A percentile compares a stretch with the other conserved stretches of the same genome.
Evolutionary conservation across 306 rosid species (phyloP).

Genomic region (Vicia sativa): DNA sequence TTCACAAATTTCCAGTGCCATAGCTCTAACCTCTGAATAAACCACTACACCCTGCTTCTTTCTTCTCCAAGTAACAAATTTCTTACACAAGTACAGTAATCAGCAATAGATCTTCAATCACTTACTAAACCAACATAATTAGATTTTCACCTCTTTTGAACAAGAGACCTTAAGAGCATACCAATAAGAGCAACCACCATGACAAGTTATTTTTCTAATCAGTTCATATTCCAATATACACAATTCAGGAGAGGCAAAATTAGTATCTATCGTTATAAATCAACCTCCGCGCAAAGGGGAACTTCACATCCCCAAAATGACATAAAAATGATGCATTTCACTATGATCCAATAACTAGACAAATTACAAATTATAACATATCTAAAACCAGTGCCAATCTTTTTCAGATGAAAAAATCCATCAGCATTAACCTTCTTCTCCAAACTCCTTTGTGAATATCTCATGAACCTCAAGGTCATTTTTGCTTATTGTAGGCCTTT

Average conservation of each 20-base stretch:
- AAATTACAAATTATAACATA: slow-evolving; percentile 51
- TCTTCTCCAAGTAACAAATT: no score
- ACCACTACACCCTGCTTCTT: no score
- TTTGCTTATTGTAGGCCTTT: slow-evolving; percentile 98
- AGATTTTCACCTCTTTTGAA: no score
- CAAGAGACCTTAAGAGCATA: slow-evolving; percentile 1
- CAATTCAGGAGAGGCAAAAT: slow-evolving; percentile 51
- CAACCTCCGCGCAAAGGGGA: slow-evolving; percentile 51
- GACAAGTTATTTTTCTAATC: slow-evolving; percentile 41
- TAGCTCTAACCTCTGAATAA: no score
- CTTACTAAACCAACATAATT: no score
- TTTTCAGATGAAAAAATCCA: slow-evolving; percentile 42
- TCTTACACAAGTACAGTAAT: no score
- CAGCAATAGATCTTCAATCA: no score
- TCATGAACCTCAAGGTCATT: slow-evolving; percentile 86
- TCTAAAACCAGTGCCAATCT: slow-evolving; percentile 40
- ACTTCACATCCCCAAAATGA: slow-evolving; percentile 46
- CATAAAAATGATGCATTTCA: slow-evolving; percentile 45
- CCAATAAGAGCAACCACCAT: slow-evolving; percentile 25
- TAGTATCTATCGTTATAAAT: slow-evolving; percentile 48
- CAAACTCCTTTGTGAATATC: slow-evolving; percentile 94
- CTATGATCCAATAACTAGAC: slow-evolving; percentile 46
- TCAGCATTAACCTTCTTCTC: slow-evolving; percentile 83
- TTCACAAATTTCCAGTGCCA: no score
- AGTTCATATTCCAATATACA: slow-evolving; percentile 50